A percentile compares a stretch with the other conserved stretches of the same genome.
These are phyloP conservation scores for Porpolomopsis calyptriformis DNA, from an alignment of 768 basidiomycete genomes.

Conservation along the genomic window DNA sequence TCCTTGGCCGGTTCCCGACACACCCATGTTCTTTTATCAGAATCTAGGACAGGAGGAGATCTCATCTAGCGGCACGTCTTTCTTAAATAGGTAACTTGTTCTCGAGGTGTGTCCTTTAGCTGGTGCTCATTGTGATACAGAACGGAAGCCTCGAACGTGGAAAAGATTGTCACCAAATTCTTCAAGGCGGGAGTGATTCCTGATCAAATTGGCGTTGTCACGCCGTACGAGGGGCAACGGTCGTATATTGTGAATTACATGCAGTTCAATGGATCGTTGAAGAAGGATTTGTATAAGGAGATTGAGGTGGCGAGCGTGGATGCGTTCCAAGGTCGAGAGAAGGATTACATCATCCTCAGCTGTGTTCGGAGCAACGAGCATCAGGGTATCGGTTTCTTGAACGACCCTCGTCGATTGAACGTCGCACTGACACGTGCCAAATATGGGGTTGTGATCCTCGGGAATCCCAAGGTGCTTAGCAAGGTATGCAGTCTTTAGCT, in stretches of 20 bases:
- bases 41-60: conserved; percentile 99
- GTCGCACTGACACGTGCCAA: conserved; percentile 96
- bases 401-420: conserved; percentile 91
- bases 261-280: conserved; percentile 98
- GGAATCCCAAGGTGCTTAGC: conserved; percentile 98
- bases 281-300: conserved; percentile 99
- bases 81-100: conserved; percentile 67
- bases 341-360: conserved; percentile 98
- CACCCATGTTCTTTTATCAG: conserved; percentile 99
- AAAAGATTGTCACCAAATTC: conserved; percentile 99
- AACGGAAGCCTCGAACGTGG: conserved; percentile 97
- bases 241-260: conserved; percentile 99
- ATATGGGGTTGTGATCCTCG: conserved; percentile 97
- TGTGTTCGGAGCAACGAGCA: conserved; percentile 99
- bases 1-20: conserved; percentile 95
- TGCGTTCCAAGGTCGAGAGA: conserved; percentile 98
- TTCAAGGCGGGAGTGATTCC: conserved; percentile 98
- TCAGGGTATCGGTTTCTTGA: conserved; percentile 98
- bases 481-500: conserved; percentile 48
- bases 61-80: conserved; percentile 95
- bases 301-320: conserved; percentile 98
- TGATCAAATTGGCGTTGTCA: conserved; percentile 93
- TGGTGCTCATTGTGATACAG: conserved; percentile 27
- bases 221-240: conserved; percentile 97
- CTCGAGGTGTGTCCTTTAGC: conserved; percentile 5